phyloP scores from a whole-genome alignment of 208 protist species.

The Leptomonas seymouri region DNA sequence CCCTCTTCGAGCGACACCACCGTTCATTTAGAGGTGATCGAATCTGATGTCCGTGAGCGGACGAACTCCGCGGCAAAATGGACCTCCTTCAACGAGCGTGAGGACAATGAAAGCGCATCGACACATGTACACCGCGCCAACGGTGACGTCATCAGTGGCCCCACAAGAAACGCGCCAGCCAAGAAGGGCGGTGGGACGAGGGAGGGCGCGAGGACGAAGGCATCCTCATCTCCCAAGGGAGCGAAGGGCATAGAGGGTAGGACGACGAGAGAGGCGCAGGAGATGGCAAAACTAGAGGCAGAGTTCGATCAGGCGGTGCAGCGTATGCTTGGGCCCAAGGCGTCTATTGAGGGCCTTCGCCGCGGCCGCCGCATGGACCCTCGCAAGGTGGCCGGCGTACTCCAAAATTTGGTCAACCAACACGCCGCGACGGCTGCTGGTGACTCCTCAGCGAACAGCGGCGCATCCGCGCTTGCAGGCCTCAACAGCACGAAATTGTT shows the following conservation, averaged over 20 bases:
- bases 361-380: constrained; percentile 73
- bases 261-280: background rate
- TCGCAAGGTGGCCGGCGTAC: constrained; percentile 48
- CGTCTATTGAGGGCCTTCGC: constrained; percentile 55
- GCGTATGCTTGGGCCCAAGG: constrained; percentile 43
- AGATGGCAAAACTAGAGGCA: constrained; percentile 23
- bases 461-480: constrained; percentile 13
- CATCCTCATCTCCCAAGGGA: background rate
- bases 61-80: background rate
- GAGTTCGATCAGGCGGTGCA: constrained; percentile 29
- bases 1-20: constrained; percentile 26
- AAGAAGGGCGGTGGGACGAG: background rate
- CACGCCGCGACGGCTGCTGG: background rate
- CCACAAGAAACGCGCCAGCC: constrained; percentile 1
- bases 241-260: background rate
- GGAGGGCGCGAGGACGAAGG: background rate
- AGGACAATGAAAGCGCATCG: background rate
- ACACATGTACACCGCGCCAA: too few species aligned
- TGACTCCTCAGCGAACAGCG: background rate
- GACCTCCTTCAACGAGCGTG: background rate
- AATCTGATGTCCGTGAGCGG: background rate
- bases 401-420: constrained; percentile 43
- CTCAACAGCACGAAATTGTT: constrained; percentile 67
- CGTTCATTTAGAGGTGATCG: constrained; percentile 11
- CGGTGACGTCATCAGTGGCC: too few species aligned